Percentiles rank a stretch among this genome's conserved stretches.
These are phyloP conservation scores for Galerina sulciceps DNA, from an alignment of 768 basidiomycete species.

Conservation along the genomic window DNA sequence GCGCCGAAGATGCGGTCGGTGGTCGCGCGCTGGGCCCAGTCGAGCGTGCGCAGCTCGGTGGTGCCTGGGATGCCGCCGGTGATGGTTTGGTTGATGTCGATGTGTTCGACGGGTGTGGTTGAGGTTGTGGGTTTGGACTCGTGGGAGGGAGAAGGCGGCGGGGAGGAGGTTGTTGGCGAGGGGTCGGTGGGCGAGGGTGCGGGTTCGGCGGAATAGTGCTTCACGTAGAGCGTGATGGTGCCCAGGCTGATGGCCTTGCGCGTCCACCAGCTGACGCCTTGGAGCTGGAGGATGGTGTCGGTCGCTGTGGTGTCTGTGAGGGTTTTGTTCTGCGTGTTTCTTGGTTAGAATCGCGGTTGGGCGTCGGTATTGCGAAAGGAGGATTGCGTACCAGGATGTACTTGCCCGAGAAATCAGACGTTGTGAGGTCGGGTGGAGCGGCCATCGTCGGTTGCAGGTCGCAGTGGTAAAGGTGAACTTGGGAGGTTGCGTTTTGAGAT, in stretches of 20 bases:
- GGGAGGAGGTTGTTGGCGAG: too few relatives aligned
- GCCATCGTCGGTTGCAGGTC: constrained; percentile 52
- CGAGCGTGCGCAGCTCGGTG: constrained; percentile 57
- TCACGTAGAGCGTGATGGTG: constrained; percentile 66
- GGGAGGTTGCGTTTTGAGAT: background rate
- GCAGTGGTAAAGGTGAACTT: background rate
- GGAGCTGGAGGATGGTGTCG: constrained; percentile 67
- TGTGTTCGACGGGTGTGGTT: constrained; percentile 59
- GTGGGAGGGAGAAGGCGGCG: constrained; percentile 20
- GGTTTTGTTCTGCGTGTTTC: constrained; percentile 60
- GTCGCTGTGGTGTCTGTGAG: constrained; percentile 54
- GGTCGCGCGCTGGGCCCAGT: constrained; percentile 54
- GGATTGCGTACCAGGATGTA: constrained; percentile 58
- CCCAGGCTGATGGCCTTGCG: constrained; percentile 63
- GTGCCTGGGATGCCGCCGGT: constrained; percentile 65
- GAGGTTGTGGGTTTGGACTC: constrained; percentile 31
- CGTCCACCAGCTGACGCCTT: constrained; percentile 76
- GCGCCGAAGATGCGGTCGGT: constrained; percentile 66
- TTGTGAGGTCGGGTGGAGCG: constrained; percentile 60
- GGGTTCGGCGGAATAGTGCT: too few relatives aligned
- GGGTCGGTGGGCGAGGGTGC: too few relatives aligned
- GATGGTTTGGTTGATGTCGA: constrained; percentile 69
- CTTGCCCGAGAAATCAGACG: constrained; percentile 62
- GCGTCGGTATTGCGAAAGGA: constrained; percentile 5
- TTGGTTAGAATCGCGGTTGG: background rate